phyloP scores from a whole-genome alignment of 345 rosid genomes.

The Carallia brachiata region DNA sequence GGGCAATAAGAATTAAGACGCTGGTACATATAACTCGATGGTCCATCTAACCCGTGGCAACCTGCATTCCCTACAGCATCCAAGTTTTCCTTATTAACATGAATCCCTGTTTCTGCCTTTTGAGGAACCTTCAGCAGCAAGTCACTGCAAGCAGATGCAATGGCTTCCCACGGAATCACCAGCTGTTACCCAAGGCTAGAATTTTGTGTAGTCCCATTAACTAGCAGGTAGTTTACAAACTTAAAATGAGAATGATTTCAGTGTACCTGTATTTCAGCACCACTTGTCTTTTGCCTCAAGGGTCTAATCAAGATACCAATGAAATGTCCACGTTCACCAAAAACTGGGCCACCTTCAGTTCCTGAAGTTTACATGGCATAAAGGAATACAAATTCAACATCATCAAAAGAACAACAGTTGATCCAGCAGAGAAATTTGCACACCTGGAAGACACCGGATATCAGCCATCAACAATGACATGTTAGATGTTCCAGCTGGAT shows the following conservation, averaged over 20 bases:
- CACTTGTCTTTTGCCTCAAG: slow-evolving; percentile 68
- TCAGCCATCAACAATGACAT: slow-evolving; percentile 83
- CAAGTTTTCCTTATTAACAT: slow-evolving; percentile 40
- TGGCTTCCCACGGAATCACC: slow-evolving; percentile 98
- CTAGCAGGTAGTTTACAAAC: slow-evolving; percentile 33
- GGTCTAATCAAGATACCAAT: slow-evolving; percentile 83
- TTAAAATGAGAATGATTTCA: slow-evolving; percentile 13
- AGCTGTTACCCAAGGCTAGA: slow-evolving; percentile 95
- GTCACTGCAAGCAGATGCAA: slow-evolving; percentile 78
- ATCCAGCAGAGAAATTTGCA: slow-evolving; percentile 27
- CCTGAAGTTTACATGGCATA: slow-evolving; percentile 43
- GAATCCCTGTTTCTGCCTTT: slow-evolving; percentile 42
- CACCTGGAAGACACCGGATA: slow-evolving; percentile 94
- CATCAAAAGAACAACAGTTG: slow-evolving; percentile 20
- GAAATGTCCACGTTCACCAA: slow-evolving; percentile 50
- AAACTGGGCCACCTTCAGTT: slow-evolving; percentile 88
- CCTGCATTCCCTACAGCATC: slow-evolving; percentile 45
- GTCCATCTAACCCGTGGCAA: slow-evolving; percentile 25
- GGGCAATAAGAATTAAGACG: slow-evolving; percentile 18
- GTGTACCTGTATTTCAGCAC: slow-evolving; percentile 93
- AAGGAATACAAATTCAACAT: slow-evolving; percentile 17
- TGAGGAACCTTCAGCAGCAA: slow-evolving; percentile 68
- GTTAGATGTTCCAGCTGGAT: slow-evolving; percentile 56
- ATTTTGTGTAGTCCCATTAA: slow-evolving; percentile 56
- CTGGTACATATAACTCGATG: slow-evolving; percentile 17